Percentiles rank a stretch among this genome's conserved stretches.
Conservation (phyloP, 2,329 filamentous ascomycete genomes). For the Alternaria sp. region DNA sequence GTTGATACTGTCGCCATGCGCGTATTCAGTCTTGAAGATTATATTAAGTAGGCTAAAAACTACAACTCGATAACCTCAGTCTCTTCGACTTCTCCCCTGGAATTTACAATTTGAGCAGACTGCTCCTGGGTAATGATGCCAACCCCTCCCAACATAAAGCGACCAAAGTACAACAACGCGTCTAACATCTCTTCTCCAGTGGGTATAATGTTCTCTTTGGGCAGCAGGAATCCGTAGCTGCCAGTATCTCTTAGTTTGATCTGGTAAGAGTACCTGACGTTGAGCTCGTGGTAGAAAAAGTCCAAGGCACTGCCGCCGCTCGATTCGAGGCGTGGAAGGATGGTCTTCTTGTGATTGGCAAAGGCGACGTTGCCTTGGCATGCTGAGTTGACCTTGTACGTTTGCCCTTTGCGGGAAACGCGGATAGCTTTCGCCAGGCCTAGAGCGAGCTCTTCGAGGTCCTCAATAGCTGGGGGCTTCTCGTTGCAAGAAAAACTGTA, state of each 20-base stretch:
- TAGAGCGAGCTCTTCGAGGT: slow-evolving; percentile 86
- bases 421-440: slow-evolving; percentile 90
- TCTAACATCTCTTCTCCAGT: slow-evolving; percentile 88
- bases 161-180: slow-evolving; percentile 82
- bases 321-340: slow-evolving; percentile 69
- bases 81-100: background rate
- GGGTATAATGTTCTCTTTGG: slow-evolving; percentile 84
- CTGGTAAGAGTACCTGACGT: slow-evolving; percentile 87
- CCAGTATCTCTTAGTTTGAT: slow-evolving; percentile 93
- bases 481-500: slow-evolving; percentile 84
- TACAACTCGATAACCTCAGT: slow-evolving; percentile 17
- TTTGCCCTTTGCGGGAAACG: slow-evolving; percentile 76
- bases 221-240: slow-evolving; percentile 91
- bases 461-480: slow-evolving; percentile 85
- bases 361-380: slow-evolving; percentile 77
- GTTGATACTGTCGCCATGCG: background rate
- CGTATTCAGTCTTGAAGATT: background rate
- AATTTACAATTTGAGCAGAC: background rate
- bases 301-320: slow-evolving; percentile 88
- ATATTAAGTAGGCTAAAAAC: background rate
- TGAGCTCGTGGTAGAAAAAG: slow-evolving; percentile 91
- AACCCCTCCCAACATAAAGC: slow-evolving; percentile 70
- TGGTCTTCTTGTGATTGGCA: slow-evolving; percentile 40
- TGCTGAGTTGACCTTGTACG: slow-evolving; percentile 74
- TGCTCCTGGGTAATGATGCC: slow-evolving; percentile 33